Conservation (phyloP, 2,329 filamentous ascomycete species). For the Fusarium paranaense region DNA sequence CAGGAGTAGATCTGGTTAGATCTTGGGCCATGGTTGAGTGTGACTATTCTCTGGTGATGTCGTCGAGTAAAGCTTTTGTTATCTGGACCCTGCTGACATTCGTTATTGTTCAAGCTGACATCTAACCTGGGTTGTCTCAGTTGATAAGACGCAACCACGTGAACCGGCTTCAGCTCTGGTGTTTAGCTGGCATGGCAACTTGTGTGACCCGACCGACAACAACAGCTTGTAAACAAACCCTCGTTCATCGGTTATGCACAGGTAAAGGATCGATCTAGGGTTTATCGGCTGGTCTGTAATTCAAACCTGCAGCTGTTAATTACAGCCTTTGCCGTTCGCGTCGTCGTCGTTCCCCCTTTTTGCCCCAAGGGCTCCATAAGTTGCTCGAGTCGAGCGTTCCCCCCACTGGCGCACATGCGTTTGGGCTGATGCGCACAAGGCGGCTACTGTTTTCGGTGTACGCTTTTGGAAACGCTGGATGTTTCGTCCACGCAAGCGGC, state of each 20-base stretch:
- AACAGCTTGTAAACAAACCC: not conserved
- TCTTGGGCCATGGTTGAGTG: not conserved
- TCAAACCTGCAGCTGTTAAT: slow-evolving; percentile 15
- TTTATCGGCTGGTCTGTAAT: not conserved
- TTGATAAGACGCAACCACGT: not conserved
- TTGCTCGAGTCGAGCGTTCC: slow-evolving; percentile 4
- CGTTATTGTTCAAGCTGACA: not conserved
- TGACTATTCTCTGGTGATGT: not conserved
- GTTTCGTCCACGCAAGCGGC: not conserved
- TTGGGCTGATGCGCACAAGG: slow-evolving; percentile 8
- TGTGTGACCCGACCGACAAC: not conserved
- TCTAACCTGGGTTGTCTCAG: not conserved
- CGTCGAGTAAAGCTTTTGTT: not conserved
- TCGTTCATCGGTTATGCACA: not conserved
- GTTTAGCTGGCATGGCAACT: not conserved
- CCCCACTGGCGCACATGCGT: slow-evolving; percentile 15
- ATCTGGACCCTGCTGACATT: not conserved
- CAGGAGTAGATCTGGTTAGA: not conserved
- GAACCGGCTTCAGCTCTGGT: not conserved
- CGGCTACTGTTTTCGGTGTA: not conserved
- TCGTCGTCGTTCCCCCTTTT: slow-evolving; percentile 21
- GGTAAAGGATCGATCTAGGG: not conserved
- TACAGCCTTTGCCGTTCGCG: slow-evolving; percentile 10
- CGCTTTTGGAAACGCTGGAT: not conserved
- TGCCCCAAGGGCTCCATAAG: not conserved